Base-by-base conservation (phyloP, 1,139 yeast genomes). In the Magnusiomyces tetraspermus region DNA sequence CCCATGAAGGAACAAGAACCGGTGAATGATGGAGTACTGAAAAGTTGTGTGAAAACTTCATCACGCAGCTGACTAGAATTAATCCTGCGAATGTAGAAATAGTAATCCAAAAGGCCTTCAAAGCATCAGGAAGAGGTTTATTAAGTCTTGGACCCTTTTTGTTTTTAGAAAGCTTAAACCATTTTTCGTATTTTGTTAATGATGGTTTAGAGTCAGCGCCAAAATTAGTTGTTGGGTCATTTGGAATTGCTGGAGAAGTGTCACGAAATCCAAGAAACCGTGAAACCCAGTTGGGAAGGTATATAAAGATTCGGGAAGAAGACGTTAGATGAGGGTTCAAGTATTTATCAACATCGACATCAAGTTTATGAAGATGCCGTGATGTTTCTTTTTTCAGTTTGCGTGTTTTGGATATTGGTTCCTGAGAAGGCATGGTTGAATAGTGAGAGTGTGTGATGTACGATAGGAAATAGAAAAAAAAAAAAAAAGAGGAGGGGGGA, bases 1-100 rank as follows among this genome's bases (percentile, higher is more conserved):
- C 87, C 63, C 66, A 63, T 58, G 79, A 74, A 1, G 88, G 87
- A 38, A 82, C 71, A 8, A 82, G 70, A n/a, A 72, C 66, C 0
- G 85, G 83, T 0, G 80, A 77, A 53, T 72, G 75, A 59, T 74
- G 72, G 19, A 58, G 31, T 31, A 24, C 51, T 4, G 69, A 61
- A 60, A 80, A 80, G 1, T 73, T 75, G 0, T 74, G 68, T 3
- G 70, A 65, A 57, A 76, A 76, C 57, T 68, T 71, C 63, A 79
- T 78, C 0, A 81, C 71, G 0, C 78, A 82, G 63, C 76, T 79
- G 3, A 80, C 60, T 1, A 76, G 63, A 1, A 78, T 67, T 23
- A 82, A 69, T 0, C 84, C 85, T 15, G 73, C 68, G 59, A 82
- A 80, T 0, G 83, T 67, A 2, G 60, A 53, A 2, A 68, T 45